Evolutionary conservation across 805 yeast species (phyloP), one percentile per base, ranked within the genome.

Genomic region (Myxozyma sirexii): DNA sequence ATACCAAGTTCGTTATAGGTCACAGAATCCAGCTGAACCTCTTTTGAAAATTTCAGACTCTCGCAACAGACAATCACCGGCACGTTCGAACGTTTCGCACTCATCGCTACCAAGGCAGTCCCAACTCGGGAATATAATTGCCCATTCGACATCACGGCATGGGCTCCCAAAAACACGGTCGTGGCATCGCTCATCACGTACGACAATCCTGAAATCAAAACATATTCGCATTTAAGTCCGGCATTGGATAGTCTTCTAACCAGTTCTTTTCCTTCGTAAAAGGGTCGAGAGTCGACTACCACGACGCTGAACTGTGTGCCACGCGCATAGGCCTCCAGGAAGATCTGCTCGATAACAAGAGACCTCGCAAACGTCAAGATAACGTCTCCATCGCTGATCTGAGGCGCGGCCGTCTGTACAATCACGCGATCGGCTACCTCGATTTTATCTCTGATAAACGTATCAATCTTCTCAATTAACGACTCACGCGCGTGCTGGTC

Each of bases 21-120:
- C 26, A 94, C 96, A n/a, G 96, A 86, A 73, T 94, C 99, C 60
- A 94, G 82, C 76, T 93, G 98, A 8, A 94, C 97, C 68, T 94
- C 85, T 73, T 94, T 98, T 27, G 96, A 85, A 71, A 94, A 94
- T 75, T 94, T 94, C 74, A 94, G 83, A 54, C 93, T 85, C 75
- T 94, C 99, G 76, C 98, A 93, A 69, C 97, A 90, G 1, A 96
- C 97, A 63, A 94, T 80, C 4, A 94, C 97, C 0, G 99, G 98
- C 51, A 94, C 88, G 69, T 91, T 88, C 70, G 92, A 84, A 56
- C 87, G 84, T 67, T 88, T 86, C 24, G 96, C 92, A 75, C 88
- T 84, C 90, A 93, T 89, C 7, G 98, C 96, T 47, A 94, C 83
- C 75, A 92, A 77, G 0, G 97, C 97, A 6, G 97, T 87, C 23